A percentile compares a stretch with the other conserved stretches of the same genome.
Conservation (phyloP, 2,329 filamentous ascomycete species). For the Tolypocladium capitatum region DNA sequence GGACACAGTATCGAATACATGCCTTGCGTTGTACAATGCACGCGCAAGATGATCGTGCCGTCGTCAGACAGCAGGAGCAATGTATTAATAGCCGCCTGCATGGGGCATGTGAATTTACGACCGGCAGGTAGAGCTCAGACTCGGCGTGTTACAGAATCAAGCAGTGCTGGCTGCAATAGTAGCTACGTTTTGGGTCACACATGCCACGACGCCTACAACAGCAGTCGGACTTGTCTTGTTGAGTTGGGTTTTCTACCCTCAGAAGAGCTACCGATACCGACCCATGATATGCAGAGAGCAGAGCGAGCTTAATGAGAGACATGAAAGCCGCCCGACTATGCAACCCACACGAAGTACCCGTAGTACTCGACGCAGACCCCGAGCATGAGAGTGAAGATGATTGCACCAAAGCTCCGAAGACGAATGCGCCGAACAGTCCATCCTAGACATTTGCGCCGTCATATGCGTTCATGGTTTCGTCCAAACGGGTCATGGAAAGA, state of each 20-base stretch:
- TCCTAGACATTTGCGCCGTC: constrained; percentile 4
- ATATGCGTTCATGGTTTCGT: constrained; percentile 4
- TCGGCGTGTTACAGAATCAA: constrained; percentile 7
- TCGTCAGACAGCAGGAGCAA: constrained; percentile 1
- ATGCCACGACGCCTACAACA: not conserved
- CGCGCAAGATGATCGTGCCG: not conserved
- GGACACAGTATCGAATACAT: not conserved
- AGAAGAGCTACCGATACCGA: not conserved
- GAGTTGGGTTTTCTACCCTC: not conserved
- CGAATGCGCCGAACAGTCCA: not conserved
- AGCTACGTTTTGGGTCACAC: not conserved
- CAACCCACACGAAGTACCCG: not conserved
- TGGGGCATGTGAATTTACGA: constrained; percentile 21
- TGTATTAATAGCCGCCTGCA: constrained; percentile 18
- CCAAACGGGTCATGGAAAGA: not conserved
- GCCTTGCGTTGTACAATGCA: not conserved
- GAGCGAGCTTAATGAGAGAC: not conserved
- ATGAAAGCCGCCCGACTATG: not conserved
- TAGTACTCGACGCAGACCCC: not conserved
- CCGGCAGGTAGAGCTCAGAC: constrained; percentile 14
- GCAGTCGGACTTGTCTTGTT: not conserved
- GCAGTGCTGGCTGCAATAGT: constrained; percentile 7
- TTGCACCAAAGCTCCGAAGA: not conserved
- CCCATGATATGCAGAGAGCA: not conserved
- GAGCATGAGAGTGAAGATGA: not conserved